phyloP scores from a whole-genome alignment of 2,329 filamentous ascomycete genomes.

The Aurifilum marmelostoma region DNA sequence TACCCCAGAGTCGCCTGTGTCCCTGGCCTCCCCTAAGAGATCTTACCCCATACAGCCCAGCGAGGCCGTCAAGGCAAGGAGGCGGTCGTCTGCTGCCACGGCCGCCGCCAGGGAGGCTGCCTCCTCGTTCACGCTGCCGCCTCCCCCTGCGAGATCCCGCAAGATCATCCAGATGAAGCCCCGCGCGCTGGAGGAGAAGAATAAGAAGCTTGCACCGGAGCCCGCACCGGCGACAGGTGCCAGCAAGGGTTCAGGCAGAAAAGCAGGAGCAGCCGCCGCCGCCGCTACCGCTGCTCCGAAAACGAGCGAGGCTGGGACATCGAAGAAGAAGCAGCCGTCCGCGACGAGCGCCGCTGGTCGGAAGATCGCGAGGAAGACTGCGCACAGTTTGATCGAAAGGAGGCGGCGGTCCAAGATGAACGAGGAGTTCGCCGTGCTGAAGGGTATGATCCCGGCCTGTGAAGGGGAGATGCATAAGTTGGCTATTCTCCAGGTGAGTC shows the following conservation, averaged over 20 bases:
- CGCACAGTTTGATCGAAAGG: conserved; percentile 92
- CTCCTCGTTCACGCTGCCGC: conserved; percentile 78
- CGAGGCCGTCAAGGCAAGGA: conserved; percentile 57
- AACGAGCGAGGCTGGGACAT: conserved; percentile 36
- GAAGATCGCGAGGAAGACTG: conserved; percentile 94
- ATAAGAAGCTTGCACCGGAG: conserved; percentile 34
- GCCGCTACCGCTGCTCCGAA: conserved; percentile 29
- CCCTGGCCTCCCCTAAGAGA: conserved; percentile 34
- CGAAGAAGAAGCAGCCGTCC: conserved; percentile 77
- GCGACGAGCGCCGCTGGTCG: conserved; percentile 83
- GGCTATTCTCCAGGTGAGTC: conserved; percentile 83
- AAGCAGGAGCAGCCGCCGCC: conserved; percentile 14
- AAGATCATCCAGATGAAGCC: conserved; percentile 99
- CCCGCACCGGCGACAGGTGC: conserved; percentile 32
- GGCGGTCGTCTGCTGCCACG: conserved; percentile 52
- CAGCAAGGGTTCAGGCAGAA: conserved; percentile 32
- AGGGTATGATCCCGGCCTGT: conserved; percentile 94
- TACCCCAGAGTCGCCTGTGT: conserved; percentile 23
- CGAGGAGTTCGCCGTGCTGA: conserved; percentile 91
- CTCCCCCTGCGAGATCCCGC: conserved; percentile 85
- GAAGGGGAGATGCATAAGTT: conserved; percentile 98
- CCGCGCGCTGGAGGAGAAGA: conserved; percentile 45
- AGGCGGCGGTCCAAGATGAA: conserved; percentile 96
- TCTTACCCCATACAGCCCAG: conserved; percentile 53
- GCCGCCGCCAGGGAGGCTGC: conserved; percentile 47